Base-by-base conservation (phyloP, 2,329 filamentous ascomycete species). In the Chalara sp. region DNA sequence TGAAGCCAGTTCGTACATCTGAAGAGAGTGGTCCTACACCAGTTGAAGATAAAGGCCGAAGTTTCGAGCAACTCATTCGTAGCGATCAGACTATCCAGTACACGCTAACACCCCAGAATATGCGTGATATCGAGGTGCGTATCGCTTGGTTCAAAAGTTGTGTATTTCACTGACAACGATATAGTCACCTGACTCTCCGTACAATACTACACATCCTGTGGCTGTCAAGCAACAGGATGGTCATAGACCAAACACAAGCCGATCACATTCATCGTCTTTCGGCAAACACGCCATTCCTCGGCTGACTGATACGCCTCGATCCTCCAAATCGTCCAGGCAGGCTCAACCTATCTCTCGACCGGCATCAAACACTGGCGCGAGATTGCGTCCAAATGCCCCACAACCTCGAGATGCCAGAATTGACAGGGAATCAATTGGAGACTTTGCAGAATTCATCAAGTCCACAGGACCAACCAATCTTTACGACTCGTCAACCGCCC, bases 361-460 rank as follows among this genome's bases (percentile, higher is more conserved):
- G 8, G 39, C 50, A 7, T 53, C 55, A 7, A 60, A 54, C 42
- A 53, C 52, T 6, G 59, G 52, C 11, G 54, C 61, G 28, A 58
- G 53, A 46, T 13, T 57, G 6, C 56, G 61, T 13, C 47, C 56
- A 4, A 61, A 58, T 50, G 51, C 50, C 41, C 55, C 61, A 46
- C 60, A 65, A 48, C 81, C 89, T 29, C 80, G 90, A 56, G 90
- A 96, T 58, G 83, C 89, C 1, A 79, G 86, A 54, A 74, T 87
- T 6, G 76, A 81, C 7, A 74, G 76, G 5, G 86, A 91, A 55
- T 89, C 89, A 0, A 80, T 86, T 6, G 76, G 83, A 44, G 91
- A 96, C 61, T 89, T 96, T 70, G 87, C 89, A 28, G 86, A 95
- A 53, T 96, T 96, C 65, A 89, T 95, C 61, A 85, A 31, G 47